A percentile compares a stretch with the other conserved stretches of the same genome.
Conservation (phyloP, 129 eudicot genomes). For the Scalesia atractyloides region DNA sequence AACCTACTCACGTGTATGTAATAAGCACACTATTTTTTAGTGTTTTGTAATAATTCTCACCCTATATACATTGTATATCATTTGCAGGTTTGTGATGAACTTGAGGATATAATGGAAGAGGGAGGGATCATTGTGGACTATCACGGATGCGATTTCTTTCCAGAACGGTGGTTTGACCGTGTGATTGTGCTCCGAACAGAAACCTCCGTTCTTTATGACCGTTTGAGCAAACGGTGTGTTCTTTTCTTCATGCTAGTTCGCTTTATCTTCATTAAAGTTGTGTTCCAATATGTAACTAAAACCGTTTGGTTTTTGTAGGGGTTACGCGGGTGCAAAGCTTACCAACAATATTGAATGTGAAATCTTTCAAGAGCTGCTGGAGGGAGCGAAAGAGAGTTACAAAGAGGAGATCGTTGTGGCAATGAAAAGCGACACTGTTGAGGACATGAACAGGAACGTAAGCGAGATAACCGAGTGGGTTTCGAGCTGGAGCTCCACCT, state of each 20-base stretch:
- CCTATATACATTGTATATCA: neutral
- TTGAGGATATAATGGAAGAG: slow-evolving; percentile 86
- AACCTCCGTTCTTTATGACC: slow-evolving; percentile 73
- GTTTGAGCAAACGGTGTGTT: slow-evolving; percentile 66
- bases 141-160: slow-evolving; percentile 96
- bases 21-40: too few relatives aligned
- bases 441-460: slow-evolving; percentile 78
- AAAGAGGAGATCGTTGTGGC: slow-evolving; percentile 68
- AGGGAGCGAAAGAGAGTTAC: slow-evolving; percentile 91
- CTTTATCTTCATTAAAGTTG: neutral
- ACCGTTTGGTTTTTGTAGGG: slow-evolving; percentile 46
- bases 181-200: slow-evolving; percentile 87
- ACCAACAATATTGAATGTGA: slow-evolving; percentile 87
- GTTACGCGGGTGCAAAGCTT: slow-evolving; percentile 81
- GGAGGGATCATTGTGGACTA: slow-evolving; percentile 96
- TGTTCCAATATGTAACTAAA: neutral
- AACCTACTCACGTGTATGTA: too few relatives aligned
- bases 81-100: slow-evolving; percentile 92
- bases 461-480: slow-evolving; percentile 63
- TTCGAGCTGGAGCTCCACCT: slow-evolving; percentile 50
- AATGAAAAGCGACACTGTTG: slow-evolving; percentile 67
- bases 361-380: slow-evolving; percentile 82
- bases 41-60: too few relatives aligned
- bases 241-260: neutral
- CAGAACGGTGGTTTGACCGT: slow-evolving; percentile 91